Percentiles rank a stretch among this genome's conserved stretches.
These are phyloP conservation scores for Candida piceae DNA, from an alignment of 805 yeast species.

Conservation along the genomic window DNA sequence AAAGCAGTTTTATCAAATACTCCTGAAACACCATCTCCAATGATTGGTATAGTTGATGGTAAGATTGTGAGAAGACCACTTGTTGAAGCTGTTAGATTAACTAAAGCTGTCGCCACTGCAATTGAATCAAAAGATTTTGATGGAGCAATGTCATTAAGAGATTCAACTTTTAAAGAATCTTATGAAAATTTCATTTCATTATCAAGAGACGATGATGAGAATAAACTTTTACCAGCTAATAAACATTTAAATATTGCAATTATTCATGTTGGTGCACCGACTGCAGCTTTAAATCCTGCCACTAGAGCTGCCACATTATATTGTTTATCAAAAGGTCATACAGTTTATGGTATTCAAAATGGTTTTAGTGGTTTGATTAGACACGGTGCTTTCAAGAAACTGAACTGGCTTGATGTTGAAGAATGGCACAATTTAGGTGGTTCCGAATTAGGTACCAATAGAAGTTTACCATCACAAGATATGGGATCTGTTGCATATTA, in stretches of 20 bases:
- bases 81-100: conserved; percentile 83
- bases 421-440: conserved; percentile 91
- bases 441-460: conserved; percentile 94
- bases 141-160: conserved; percentile 82
- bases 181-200: conserved; percentile 67
- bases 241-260: conserved; percentile 74
- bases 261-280: conserved; percentile 93
- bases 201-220: conserved; percentile 61
- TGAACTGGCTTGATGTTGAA: conserved; percentile 82
- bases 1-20: conserved; percentile 85
- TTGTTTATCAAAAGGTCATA: conserved; percentile 87
- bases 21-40: conserved; percentile 89
- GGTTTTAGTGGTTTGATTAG: conserved; percentile 90
- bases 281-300: conserved; percentile 94
- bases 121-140: conserved; percentile 75
- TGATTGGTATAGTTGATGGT: conserved; percentile 87
- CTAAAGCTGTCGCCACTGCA: conserved; percentile 87
- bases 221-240: conserved; percentile 52
- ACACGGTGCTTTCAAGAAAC: conserved; percentile 73
- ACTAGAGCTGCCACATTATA: conserved; percentile 85
- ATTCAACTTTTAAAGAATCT: conserved; percentile 81
- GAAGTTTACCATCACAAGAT: conserved; percentile 78
- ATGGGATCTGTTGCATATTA: conserved; percentile 89
- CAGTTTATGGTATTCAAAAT: conserved; percentile 83
- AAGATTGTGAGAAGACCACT: conserved; percentile 79